phyloP scores from a whole-genome alignment of 108 stramenopile genomes.

The Skeletonema grethae region DNA sequence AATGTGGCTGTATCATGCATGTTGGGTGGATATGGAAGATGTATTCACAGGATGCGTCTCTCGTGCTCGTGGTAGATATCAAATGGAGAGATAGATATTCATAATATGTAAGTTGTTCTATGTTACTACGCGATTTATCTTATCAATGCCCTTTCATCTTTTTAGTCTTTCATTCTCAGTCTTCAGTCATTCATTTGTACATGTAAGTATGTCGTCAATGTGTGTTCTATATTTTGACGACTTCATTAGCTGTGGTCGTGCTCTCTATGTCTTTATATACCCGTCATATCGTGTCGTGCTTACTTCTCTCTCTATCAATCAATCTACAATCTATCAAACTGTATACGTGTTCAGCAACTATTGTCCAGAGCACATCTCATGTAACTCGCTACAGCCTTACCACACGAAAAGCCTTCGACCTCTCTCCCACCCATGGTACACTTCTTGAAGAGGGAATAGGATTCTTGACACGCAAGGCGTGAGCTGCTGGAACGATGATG shows the following conservation, averaged over 20 bases:
- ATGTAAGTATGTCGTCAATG: neutral
- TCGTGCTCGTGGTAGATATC: neutral
- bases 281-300: neutral
- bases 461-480: conserved; percentile 14
- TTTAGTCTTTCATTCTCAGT: neutral
- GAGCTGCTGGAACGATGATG: conserved; percentile 3
- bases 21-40: neutral
- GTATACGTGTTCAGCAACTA: neutral
- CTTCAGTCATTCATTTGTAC: neutral
- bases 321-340: too few species aligned
- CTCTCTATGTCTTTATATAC: neutral
- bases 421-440: conserved; percentile 10
- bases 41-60: neutral
- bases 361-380: conserved; percentile 21
- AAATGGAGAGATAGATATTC: neutral
- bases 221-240: neutral
- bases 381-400: conserved; percentile 21
- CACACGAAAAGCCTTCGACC: conserved; percentile 25
- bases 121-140: neutral
- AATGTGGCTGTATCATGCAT: neutral
- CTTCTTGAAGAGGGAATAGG: conserved; percentile 15
- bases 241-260: neutral
- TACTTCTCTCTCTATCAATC: neutral
- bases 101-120: neutral
- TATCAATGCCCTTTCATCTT: neutral